Base-by-base conservation (phyloP, 2,329 filamentous ascomycete species). In the Rutstroemia sp. region DNA sequence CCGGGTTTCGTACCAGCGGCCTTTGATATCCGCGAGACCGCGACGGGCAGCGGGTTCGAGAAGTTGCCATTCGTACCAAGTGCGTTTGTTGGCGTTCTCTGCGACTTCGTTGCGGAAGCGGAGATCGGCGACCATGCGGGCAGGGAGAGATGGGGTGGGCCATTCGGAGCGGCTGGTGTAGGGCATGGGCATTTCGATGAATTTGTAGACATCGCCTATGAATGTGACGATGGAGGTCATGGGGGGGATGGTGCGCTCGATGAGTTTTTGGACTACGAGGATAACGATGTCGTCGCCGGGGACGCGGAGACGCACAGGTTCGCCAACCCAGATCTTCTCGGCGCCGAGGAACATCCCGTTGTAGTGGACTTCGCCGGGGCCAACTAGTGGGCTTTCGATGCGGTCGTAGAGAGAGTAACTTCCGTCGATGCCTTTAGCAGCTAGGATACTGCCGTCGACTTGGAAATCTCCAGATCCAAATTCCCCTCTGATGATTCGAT, bases 281-380 rank as follows among this genome's bases (percentile, higher is more conserved):
- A 83, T 71, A 46, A 79, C 75, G 30, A 73, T 73, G 49, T 71
- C 67, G 17, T 73, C 73, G 1, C 69, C 67, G n/a, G 69, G 71
- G 6, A 72, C 70, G 5, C 60, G 59, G 5, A 83, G 67, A n/a
- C 81, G 77, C 14, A 83, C 72, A 1, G 78, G 73, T 48, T 84
- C 81, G n/a, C 80, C 78, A 19, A 76, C 68, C 78, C 79, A 83
- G 21, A 83, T 73, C 67, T 82, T 83, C 63, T 84, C 81, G 1
- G 76, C 79, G 5, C 81, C 81, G 0, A 83, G 67, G 64, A 75
- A 83, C 50, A 83, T 71, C 34, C 77, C 78, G 56, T 77, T 77
- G 66, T 77, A 83, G 54, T 75, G 71, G 3, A 71, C 66, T 47
- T 76, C 73, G 14, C 72, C 72, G 6, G 68, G 66, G 21, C 68